Evolutionary conservation across 2,329 filamentous ascomycete genomes (phyloP).

Genomic region (Paracoccidioides lutzii): DNA sequence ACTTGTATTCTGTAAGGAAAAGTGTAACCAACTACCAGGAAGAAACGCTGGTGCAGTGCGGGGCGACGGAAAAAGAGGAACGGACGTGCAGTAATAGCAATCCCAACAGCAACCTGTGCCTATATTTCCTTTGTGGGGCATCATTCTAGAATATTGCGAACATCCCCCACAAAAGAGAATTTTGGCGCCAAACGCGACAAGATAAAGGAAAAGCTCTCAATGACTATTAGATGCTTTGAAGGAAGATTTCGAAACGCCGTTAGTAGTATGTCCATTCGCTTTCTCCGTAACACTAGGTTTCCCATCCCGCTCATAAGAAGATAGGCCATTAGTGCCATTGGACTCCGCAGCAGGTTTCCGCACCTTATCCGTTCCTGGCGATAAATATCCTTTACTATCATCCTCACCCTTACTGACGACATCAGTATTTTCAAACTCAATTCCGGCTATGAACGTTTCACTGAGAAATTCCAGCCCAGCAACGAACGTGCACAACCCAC

Average conservation of each 20-base stretch:
- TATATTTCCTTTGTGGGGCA: too few species aligned
- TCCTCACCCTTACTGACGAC: neutral
- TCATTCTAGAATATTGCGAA: too few species aligned
- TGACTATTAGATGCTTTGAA: neutral
- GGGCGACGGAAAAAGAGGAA: too few species aligned
- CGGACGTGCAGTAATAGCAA: too few species aligned
- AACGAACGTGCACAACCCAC: conserved; percentile 79
- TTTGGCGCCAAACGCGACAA: too few species aligned
- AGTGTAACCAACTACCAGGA: too few species aligned
- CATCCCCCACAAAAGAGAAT: too few species aligned
- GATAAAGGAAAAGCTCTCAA: neutral
- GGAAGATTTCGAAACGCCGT: neutral
- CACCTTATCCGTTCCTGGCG: neutral
- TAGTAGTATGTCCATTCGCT: neutral
- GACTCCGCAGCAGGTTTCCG: neutral
- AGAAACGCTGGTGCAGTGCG: too few species aligned
- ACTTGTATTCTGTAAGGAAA: too few species aligned
- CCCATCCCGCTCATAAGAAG: neutral
- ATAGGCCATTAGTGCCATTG: neutral
- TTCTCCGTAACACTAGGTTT: neutral
- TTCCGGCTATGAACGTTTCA: conserved; percentile 65
- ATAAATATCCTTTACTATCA: neutral
- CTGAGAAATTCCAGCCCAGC: conserved; percentile 76
- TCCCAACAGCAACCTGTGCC: too few species aligned
- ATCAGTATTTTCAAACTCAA: conserved; percentile 41